These are phyloP conservation scores for Phytophthora litchii DNA, from an alignment of 352 stramenopile genomes.

Conservation along the genomic window DNA sequence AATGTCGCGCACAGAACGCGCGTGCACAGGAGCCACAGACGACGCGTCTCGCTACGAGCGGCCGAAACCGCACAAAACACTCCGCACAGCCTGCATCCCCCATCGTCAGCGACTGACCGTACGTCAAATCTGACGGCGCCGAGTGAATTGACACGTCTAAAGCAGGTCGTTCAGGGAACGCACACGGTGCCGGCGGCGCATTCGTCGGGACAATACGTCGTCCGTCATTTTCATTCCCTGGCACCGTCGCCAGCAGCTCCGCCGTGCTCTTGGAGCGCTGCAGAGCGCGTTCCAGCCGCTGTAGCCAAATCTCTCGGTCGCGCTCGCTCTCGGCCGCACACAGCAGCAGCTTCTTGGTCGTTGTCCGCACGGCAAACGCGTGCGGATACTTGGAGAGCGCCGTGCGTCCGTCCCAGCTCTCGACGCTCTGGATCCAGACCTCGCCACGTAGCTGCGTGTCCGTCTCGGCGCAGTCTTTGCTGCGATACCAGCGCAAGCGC, in stretches of 20 bases:
- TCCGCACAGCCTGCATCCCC: slow-evolving; percentile 49
- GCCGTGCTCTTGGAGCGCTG: slow-evolving; percentile 33
- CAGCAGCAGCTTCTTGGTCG: slow-evolving; percentile 58
- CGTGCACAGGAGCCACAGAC: slow-evolving; percentile 65
- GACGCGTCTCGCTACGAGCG: slow-evolving; percentile 49
- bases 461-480: slow-evolving; percentile 48
- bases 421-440: slow-evolving; percentile 59
- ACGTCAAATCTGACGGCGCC: slow-evolving; percentile 11
- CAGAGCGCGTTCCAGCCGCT: slow-evolving; percentile 34
- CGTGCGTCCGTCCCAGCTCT: slow-evolving; percentile 65
- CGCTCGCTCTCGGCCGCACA: slow-evolving; percentile 50
- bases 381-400: slow-evolving; percentile 58
- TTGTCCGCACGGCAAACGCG: slow-evolving; percentile 69
- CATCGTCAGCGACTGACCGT: slow-evolving; percentile 1
- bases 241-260: slow-evolving; percentile 18
- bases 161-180: slow-evolving; percentile 22
- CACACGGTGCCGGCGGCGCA: slow-evolving; percentile 17
- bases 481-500: slow-evolving; percentile 74
- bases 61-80: slow-evolving; percentile 60
- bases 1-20: slow-evolving; percentile 70
- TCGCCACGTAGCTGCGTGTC: slow-evolving; percentile 63
- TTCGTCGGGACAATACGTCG: slow-evolving; percentile 50
- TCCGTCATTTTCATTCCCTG: slow-evolving; percentile 18
- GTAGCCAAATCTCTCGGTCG: slow-evolving; percentile 59
- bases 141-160: slow-evolving; percentile 23